These are phyloP conservation scores for Apiospora kogelbergensis DNA, from an alignment of 2,329 filamentous ascomycete genomes.

Conservation along the genomic window DNA sequence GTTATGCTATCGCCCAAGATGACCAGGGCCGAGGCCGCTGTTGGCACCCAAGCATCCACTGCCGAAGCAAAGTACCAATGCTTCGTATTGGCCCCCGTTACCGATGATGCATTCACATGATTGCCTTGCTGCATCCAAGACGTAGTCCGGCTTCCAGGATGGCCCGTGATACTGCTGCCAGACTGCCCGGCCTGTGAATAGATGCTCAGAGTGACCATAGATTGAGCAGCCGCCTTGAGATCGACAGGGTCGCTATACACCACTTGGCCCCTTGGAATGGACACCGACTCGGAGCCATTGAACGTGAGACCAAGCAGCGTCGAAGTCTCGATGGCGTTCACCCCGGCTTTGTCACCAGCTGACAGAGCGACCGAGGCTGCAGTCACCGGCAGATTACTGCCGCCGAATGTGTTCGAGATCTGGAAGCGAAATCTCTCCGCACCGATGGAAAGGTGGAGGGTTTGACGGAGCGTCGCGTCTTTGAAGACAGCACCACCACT, in stretches of 20 bases:
- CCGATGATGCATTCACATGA: slow-evolving; percentile 46
- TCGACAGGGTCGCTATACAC: slow-evolving; percentile 62
- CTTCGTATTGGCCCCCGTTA: slow-evolving; percentile 39
- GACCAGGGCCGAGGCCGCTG: slow-evolving; percentile 42
- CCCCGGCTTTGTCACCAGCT: slow-evolving; percentile 51
- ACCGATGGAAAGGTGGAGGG: slow-evolving; percentile 58
- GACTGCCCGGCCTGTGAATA: slow-evolving; percentile 58
- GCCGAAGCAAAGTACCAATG: slow-evolving; percentile 61
- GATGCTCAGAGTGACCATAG: slow-evolving; percentile 57
- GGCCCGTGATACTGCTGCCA: slow-evolving; percentile 58
- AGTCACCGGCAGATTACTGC: slow-evolving; percentile 59
- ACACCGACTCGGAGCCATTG: slow-evolving; percentile 50
- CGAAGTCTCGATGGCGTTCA: slow-evolving; percentile 48
- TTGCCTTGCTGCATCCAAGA: slow-evolving; percentile 61
- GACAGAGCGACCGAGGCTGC: slow-evolving; percentile 59
- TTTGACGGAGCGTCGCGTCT: slow-evolving; percentile 66
- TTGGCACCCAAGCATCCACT: slow-evolving; percentile 56
- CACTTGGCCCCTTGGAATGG: slow-evolving; percentile 55
- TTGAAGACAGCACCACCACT: slow-evolving; percentile 49
- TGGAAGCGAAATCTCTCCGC: slow-evolving; percentile 59
- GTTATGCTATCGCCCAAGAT: slow-evolving; percentile 68
- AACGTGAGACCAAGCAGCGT: slow-evolving; percentile 59
- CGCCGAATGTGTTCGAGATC: slow-evolving; percentile 66
- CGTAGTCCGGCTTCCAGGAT: slow-evolving; percentile 64
- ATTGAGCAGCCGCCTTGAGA: slow-evolving; percentile 48